These are phyloP conservation scores for Inga oerstediana DNA, from an alignment of 306 rosid genomes.

Conservation along the genomic window DNA sequence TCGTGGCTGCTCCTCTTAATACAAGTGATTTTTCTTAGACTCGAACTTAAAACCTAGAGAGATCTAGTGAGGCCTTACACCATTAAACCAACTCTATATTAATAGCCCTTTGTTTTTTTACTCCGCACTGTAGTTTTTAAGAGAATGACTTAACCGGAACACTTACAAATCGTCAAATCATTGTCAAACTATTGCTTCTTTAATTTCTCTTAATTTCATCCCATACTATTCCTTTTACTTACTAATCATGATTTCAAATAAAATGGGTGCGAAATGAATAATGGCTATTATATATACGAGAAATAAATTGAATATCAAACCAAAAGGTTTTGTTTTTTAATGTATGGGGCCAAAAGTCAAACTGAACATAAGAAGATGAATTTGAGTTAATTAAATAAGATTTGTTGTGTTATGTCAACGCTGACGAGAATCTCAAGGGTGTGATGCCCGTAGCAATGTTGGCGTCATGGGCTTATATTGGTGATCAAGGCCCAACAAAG, in stretches of 20 bases:
- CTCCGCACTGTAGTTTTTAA: not conserved
- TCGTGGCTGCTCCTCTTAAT: too few relatives aligned
- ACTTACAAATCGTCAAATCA: not conserved
- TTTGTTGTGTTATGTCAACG: not conserved
- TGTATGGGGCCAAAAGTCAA: not conserved
- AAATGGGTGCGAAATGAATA: not conserved
- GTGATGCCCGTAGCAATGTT: slow-evolving; percentile 25
- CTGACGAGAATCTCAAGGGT: not conserved
- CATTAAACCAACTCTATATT: too few relatives aligned
- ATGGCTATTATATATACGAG: not conserved
- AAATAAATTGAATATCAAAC: not conserved
- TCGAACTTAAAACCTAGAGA: too few relatives aligned
- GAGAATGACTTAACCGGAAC: not conserved
- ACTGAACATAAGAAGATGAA: not conserved
- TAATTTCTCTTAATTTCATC: not conserved
- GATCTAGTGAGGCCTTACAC: too few relatives aligned
- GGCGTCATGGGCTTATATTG: slow-evolving; percentile 41
- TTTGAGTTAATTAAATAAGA: not conserved
- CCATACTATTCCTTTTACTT: not conserved
- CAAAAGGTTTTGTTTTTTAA: not conserved
- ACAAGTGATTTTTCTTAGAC: too few relatives aligned
- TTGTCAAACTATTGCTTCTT: not conserved
- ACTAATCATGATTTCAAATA: not conserved
- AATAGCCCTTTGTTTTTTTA: too few relatives aligned
- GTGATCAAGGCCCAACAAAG: slow-evolving; percentile 39